Evolutionary conservation across 495 filamentous ascomycete species (phyloP).

Genomic region (Rhypophila decipiens): DNA sequence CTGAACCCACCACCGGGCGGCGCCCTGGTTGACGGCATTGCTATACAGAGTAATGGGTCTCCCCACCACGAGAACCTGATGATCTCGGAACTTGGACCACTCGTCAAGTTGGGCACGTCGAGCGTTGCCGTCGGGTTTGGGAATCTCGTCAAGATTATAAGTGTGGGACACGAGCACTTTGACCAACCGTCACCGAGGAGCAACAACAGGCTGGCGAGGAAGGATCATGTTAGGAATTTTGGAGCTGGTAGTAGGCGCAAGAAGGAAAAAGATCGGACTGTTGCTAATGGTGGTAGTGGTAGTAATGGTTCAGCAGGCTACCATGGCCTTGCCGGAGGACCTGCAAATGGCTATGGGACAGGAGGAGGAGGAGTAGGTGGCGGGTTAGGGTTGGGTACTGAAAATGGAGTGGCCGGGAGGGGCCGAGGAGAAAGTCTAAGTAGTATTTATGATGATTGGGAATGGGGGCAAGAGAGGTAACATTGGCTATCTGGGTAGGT

Average conservation of each 20-base stretch:
- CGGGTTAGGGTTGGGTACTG: too few relatives aligned
- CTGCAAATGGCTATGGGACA: too few relatives aligned
- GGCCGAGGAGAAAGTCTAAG: too few relatives aligned
- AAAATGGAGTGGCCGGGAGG: too few relatives aligned
- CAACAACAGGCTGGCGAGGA: conserved; percentile 20
- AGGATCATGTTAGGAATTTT: conserved; percentile 21
- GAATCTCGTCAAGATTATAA: conserved; percentile 60
- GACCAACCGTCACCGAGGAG: too few relatives aligned
- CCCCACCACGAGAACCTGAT: conserved; percentile 50
- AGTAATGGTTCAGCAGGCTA: too few relatives aligned
- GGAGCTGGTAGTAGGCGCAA: conserved; percentile 23
- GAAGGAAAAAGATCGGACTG: conserved; percentile 14
- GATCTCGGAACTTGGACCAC: conserved; percentile 53
- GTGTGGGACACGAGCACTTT: conserved; percentile 55
- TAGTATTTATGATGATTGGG: too few relatives aligned
- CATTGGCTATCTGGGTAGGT: too few relatives aligned
- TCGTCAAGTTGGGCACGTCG: conserved; percentile 48
- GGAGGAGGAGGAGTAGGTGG: too few relatives aligned
- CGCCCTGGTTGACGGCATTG: conserved; percentile 21
- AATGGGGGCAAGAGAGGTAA: too few relatives aligned
- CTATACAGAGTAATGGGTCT: too few relatives aligned
- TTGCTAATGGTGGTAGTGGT: not conserved
- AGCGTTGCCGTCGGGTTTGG: conserved; percentile 61
- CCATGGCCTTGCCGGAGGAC: too few relatives aligned
- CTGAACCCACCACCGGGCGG: conserved; percentile 30